Evolutionary conservation across 2,329 filamentous ascomycete genomes (phyloP), one percentile per base, ranked within the genome.

Genomic region (Fusarium piperis): DNA sequence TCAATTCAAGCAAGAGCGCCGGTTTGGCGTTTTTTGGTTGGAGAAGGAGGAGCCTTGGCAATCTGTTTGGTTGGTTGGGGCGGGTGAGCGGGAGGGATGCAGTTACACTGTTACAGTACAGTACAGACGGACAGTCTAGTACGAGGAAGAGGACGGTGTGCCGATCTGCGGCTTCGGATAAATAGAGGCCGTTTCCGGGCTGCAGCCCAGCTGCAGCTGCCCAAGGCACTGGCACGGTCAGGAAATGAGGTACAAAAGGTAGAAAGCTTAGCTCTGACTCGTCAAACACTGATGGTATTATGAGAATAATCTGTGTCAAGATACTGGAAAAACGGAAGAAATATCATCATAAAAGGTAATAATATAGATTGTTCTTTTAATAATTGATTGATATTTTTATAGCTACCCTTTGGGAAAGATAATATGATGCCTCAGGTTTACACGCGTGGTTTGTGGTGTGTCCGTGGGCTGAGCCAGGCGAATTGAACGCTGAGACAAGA

Each of bases 21-120:
- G 33, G n/a, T n/a, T n/a, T n/a, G n/a, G 38, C 16, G 15, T 30
- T 41, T 53, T 51, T 38, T 20, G 41, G 35, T 36, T 62, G 59
- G 48, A 61, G 59, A 56, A 38, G 36, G 64, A 57, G 44, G 59
- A 48, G 62, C 12, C 62, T 72, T 70, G 65, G 61, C 56, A 41
- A 59, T 39, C n/a, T 41, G 41, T 64, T 32, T 72, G 70, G 59
- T 72, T 71, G 70, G 60, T 46, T 55, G 38, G 48, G n/a, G 58
- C 44, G 58, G 58, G 44, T 38, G 41, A 39, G 26, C 39, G 20
- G 57, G 32, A 28, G 38, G 26, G 36, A 18, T 18, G 23, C 23
- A 23, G 23, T 23, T 23, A 23, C 23, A 23, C 3, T 23, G 23
- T 23, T 23, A 23, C 23, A 23, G 23, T 23, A 26, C 38, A 44